Evolutionary conservation across 1,139 yeast species (phyloP), one percentile per base, ranked within the genome.

Genomic region (Pichia sp.): DNA sequence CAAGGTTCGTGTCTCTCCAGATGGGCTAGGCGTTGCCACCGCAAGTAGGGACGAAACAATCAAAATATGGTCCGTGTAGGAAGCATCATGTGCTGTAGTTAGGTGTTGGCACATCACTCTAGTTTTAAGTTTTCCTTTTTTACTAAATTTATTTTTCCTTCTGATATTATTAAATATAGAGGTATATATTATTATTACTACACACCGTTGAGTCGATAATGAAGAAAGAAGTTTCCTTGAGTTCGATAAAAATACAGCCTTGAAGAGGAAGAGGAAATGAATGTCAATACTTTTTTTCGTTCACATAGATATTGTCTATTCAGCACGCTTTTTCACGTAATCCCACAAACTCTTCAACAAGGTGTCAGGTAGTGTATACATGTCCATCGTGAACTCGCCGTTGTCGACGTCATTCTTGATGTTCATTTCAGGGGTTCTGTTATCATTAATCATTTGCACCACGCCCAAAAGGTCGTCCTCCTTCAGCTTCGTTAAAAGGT

Each of bases 401-500:
- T 90, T 95, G 61, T 92, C 98, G 52, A 89, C 92, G 68, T 93
- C 97, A 72, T 93, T 93, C 70, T 92, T 90, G 66, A 93, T 88
- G 72, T 88, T 90, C 97, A 93, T 93, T 56, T 93, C 98, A 50
- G 89, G 85, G 16, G 98, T 90, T 71, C 90, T 84, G 73, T 93
- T 93, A 71, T 93, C 98, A 53, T 96, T 90, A 42, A 93, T 95
- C 97, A 93, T 92, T 72, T 93, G 98, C 53, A 93, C 98, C 52
- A 93, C 95, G 42, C 92, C 95, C 56, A 93, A 82, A 65, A 93
- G 78, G 70, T 93, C 98, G 69, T 93, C 98, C 71, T 93, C 99
- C 57, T 79, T 85, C 59, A 93, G 78, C 71, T 89, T 88, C 56
- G 96, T 89, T 64, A 93, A 79, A 2, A 95, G 95, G 59, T 87